Evolutionary conservation across 306 rosid species (phyloP).

Genomic region (Lablab purpureus): DNA sequence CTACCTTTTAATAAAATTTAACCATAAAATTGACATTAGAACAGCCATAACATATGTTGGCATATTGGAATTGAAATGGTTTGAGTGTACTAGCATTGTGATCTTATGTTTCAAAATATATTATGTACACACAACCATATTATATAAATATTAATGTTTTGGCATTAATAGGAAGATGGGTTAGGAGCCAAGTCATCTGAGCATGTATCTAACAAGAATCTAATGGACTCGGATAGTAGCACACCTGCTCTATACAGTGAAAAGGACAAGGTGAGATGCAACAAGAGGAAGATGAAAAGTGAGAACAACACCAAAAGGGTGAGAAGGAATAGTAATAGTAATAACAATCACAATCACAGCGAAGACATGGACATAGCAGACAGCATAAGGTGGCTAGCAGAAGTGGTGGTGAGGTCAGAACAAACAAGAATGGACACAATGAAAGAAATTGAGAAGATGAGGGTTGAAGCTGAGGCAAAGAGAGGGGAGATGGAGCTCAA

Average conservation of each 20-base stretch:
- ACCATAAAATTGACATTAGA: constrained; percentile 13
- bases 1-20: not conserved
- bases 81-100: not conserved
- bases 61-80: not conserved
- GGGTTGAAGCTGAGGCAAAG: constrained; percentile 94
- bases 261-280: constrained; percentile 63
- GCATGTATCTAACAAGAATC: constrained; percentile 71
- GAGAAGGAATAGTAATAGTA: not conserved
- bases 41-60: not conserved
- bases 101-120: not conserved
- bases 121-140: not conserved
- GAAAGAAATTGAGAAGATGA: constrained; percentile 92
- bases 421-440: constrained; percentile 86
- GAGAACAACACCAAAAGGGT: not conserved
- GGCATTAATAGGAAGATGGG: constrained; percentile 66
- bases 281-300: constrained; percentile 51
- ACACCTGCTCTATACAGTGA: constrained; percentile 87
- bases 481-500: constrained; percentile 92
- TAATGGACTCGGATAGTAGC: constrained; percentile 80
- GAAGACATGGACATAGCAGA: constrained; percentile 74
- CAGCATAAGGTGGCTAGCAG: constrained; percentile 94
- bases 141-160: not conserved
- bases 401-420: constrained; percentile 86
- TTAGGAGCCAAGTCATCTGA: constrained; percentile 65
- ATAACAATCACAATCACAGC: not conserved